Evolutionary conservation across 805 yeast genomes (phyloP).

Genomic region (Jamesozyma lodderae): DNA sequence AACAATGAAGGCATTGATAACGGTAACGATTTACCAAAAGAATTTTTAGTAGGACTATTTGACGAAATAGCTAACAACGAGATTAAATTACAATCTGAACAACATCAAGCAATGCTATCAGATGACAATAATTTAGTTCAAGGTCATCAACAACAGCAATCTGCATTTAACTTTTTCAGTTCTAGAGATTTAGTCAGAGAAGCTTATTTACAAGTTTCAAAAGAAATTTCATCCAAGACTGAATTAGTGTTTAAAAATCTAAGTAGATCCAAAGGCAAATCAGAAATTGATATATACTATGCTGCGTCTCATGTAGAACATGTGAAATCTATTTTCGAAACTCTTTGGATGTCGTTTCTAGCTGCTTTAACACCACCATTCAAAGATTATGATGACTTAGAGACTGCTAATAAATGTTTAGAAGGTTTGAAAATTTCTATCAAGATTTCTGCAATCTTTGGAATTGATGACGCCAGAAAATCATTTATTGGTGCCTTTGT

Average conservation of each 20-base stretch:
- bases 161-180: constrained; percentile 52
- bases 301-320: constrained; percentile 83
- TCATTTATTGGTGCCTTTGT: constrained; percentile 86
- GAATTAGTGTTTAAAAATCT: constrained; percentile 69
- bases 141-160: constrained; percentile 29
- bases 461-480: constrained; percentile 71
- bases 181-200: constrained; percentile 66
- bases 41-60: constrained; percentile 58
- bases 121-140: constrained; percentile 40
- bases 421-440: constrained; percentile 83
- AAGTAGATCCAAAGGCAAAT: constrained; percentile 40
- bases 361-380: constrained; percentile 94
- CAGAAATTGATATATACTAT: constrained; percentile 48
- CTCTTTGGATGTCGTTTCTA: constrained; percentile 91
- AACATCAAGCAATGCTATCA: constrained; percentile 78
- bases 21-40: constrained; percentile 72
- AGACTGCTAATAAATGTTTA: constrained; percentile 56
- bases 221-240: constrained; percentile 82
- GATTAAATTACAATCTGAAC: constrained; percentile 86
- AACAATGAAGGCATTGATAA: constrained; percentile 92
- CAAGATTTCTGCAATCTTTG: constrained; percentile 76
- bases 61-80: constrained; percentile 76
- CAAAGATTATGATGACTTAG: constrained; percentile 74
- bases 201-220: constrained; percentile 87
- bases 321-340: constrained; percentile 87